Percentiles rank a stretch among this genome's conserved stretches.
phyloP scores from a whole-genome alignment of 805 yeast genomes.

The Yamadazyma laniorum region DNA sequence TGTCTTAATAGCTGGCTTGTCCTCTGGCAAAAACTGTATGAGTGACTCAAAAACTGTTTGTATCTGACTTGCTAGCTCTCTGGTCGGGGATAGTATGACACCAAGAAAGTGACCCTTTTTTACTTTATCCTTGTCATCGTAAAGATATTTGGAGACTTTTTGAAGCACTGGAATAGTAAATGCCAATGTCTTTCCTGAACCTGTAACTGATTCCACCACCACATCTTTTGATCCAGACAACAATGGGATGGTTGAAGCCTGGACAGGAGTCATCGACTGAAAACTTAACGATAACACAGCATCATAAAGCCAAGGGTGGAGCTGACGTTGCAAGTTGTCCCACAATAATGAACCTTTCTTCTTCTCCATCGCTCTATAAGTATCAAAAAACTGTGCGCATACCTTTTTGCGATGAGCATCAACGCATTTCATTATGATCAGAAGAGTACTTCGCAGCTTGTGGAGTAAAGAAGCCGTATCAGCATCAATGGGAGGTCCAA shows the following conservation, averaged over 20 bases:
- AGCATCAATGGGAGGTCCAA: background rate
- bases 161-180: constrained; percentile 82
- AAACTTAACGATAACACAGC: constrained; percentile 77
- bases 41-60: constrained; percentile 61
- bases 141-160: constrained; percentile 44
- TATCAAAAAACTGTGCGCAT: background rate
- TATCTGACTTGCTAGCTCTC: constrained; percentile 71
- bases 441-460: constrained; percentile 22
- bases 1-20: constrained; percentile 42
- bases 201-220: constrained; percentile 95
- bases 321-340: constrained; percentile 50
- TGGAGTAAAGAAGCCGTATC: constrained; percentile 16
- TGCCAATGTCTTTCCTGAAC: constrained; percentile 97
- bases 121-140: constrained; percentile 28
- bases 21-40: constrained; percentile 56
- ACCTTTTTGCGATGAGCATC: constrained; percentile 2
- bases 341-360: constrained; percentile 52
- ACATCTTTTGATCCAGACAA: constrained; percentile 86
- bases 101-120: constrained; percentile 69
- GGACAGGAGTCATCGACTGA: constrained; percentile 90
- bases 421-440: constrained; percentile 19
- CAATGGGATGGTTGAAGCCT: constrained; percentile 89
- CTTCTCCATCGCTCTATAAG: constrained; percentile 18
- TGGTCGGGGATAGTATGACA: constrained; percentile 70
- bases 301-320: constrained; percentile 69